Percentiles rank a stretch among this genome's conserved stretches.
Evolutionary conservation across 2,329 filamentous ascomycete species (phyloP).

Genomic region (Salinomyces thailandicus): DNA sequence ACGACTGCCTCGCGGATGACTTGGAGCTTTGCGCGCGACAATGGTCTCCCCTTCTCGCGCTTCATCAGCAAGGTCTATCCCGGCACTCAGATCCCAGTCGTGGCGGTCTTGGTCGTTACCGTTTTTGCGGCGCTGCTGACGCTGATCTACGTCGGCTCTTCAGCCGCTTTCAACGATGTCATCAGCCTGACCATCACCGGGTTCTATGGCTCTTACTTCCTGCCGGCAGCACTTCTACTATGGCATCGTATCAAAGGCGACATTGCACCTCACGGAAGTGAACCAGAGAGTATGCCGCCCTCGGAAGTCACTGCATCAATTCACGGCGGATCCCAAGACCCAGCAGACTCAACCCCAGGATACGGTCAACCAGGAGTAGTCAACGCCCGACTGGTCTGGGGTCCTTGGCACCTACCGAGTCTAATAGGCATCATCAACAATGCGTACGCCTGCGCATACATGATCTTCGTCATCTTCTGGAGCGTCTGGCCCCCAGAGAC

Average conservation of each 20-base stretch:
- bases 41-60: conserved; percentile 29
- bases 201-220: conserved; percentile 36
- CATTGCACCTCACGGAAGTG: conserved; percentile 30
- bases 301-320: background rate
- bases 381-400: conserved; percentile 38
- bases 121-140: conserved; percentile 40
- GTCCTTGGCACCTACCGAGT: conserved; percentile 45
- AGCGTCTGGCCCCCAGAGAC: conserved; percentile 40
- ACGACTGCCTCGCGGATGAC: conserved; percentile 33
- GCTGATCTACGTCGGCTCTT: conserved; percentile 34
- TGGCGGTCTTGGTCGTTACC: conserved; percentile 36
- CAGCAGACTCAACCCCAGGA: background rate
- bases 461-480: conserved; percentile 47
- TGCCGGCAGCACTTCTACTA: conserved; percentile 32
- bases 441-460: conserved; percentile 42
- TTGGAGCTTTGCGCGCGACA: conserved; percentile 34
- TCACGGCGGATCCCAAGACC: background rate
- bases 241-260: conserved; percentile 32
- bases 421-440: conserved; percentile 45
- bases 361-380: conserved; percentile 8
- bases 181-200: conserved; percentile 35
- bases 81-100: conserved; percentile 21
- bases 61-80: conserved; percentile 27
- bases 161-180: conserved; percentile 36
- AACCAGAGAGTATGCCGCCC: conserved; percentile 9